These are phyloP conservation scores for Ceratocystis smalleyi DNA, from an alignment of 2,329 filamentous ascomycete species.

Conservation along the genomic window DNA sequence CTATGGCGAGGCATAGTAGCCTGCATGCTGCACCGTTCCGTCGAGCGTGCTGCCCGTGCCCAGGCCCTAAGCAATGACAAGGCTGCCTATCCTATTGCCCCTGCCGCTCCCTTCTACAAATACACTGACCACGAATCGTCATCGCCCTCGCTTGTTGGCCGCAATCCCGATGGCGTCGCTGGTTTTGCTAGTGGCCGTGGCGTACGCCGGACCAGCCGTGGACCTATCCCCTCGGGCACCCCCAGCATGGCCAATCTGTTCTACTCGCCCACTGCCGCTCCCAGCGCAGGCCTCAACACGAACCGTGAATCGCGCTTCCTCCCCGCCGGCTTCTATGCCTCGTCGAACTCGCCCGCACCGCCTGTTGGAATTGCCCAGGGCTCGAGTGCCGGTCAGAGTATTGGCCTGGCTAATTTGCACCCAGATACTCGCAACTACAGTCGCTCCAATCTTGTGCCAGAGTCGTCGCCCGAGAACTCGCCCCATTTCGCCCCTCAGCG, in stretches of 20 bases:
- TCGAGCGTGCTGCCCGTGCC: slow-evolving; percentile 67
- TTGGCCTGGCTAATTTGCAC: slow-evolving; percentile 46
- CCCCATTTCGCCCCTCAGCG: slow-evolving; percentile 35
- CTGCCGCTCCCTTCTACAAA: slow-evolving; percentile 45
- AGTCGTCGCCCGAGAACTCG: slow-evolving; percentile 48
- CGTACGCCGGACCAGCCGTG: slow-evolving; percentile 36
- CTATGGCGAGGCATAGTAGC: slow-evolving; percentile 78
- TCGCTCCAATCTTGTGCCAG: slow-evolving; percentile 27
- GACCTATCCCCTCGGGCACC: slow-evolving; percentile 37
- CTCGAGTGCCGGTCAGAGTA: slow-evolving; percentile 32
- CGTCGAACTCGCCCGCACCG: slow-evolving; percentile 38
- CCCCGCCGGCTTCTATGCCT: slow-evolving; percentile 80
- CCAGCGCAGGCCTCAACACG: slow-evolving; percentile 44
- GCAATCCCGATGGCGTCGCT: slow-evolving; percentile 4
- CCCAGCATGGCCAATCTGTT: slow-evolving; percentile 62
- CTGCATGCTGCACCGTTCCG: slow-evolving; percentile 81
- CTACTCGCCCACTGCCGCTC: slow-evolving; percentile 80
- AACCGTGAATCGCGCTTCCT: slow-evolving; percentile 66
- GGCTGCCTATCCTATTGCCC: slow-evolving; percentile 42
- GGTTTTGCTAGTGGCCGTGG: slow-evolving; percentile 33
- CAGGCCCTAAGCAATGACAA: slow-evolving; percentile 58
- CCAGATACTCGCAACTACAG: slow-evolving; percentile 39
- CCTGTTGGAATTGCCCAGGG: slow-evolving; percentile 24
- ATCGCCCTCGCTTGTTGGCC: slow-evolving; percentile 31
- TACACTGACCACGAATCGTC: slow-evolving; percentile 39